Evolutionary conservation across 352 stramenopile species (phyloP), one percentile per base, ranked within the genome.

Genomic region (Pythium coloratum): DNA sequence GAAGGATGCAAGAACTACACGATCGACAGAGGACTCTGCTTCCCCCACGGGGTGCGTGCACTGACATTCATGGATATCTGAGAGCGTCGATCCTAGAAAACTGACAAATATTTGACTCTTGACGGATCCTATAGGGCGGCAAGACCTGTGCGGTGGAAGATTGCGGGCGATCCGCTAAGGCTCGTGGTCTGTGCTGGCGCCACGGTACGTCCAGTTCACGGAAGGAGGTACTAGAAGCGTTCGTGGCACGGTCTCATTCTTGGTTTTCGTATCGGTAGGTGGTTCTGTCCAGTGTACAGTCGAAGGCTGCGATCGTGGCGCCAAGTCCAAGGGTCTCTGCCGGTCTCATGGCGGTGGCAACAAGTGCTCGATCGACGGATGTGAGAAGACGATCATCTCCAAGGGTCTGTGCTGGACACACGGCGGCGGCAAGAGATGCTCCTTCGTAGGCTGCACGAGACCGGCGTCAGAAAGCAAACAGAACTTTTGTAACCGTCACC

Each of bases 1-100:
- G 72, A 81, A 6, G 77, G 76, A 18, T 82, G 75, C 67, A 62
- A 28, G 56, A 82, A 81, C 59, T 85, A 85, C 66, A 85, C 77
- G 40, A 74, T 83, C 38, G 71, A 82, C 59, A 70, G 72, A 32
- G 75, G 76, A 2, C 73, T 80, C 3, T 85, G 77, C 53, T 85
- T 79, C 33, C 75, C 75, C 50, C 77, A 85, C 30, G 71, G 71
- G 51, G 57, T 63, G 13, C 42, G 42, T 16, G 0, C 53, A 42
- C 16, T 14, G 3, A 13, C 14, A 10, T 13, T 14, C 10, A 42
- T 6, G 14, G 36, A 8, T n/a, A n/a, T n/a, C n/a, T 6, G 36
- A 42, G 36, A 9, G 5, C 33, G 33, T 38, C 33, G 5, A 38
- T 38, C 33, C 4, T 38, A 38, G n/a, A n/a, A n/a, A n/a, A n/a